phyloP scores from a whole-genome alignment of 1,284 basidiomycete genomes.

The Ganoderma multipileum region DNA sequence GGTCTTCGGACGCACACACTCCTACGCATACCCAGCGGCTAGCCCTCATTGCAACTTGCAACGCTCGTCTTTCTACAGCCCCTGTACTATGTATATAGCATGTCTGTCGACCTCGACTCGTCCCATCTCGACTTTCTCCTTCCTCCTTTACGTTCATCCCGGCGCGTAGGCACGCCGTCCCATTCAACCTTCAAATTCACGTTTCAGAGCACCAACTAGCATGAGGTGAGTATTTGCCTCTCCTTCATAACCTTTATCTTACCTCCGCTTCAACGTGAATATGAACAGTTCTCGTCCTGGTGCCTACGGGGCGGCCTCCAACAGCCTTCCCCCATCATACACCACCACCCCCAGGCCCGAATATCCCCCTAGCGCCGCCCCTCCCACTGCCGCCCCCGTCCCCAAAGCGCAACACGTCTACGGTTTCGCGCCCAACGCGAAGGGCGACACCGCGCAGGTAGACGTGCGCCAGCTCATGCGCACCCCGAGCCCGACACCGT shows the following conservation, averaged over 20 bases:
- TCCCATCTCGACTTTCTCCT: not conserved
- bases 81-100: not conserved
- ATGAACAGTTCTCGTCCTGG: not conserved
- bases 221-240: not conserved
- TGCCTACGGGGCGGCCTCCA: not conserved
- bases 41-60: too few relatives aligned
- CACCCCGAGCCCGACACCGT: slow-evolving; percentile 50
- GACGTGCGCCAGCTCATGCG: slow-evolving; percentile 34
- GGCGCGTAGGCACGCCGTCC: not conserved
- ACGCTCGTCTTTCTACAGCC: not conserved
- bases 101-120: not conserved
- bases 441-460: not conserved
- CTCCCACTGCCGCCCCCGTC: not conserved
- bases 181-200: not conserved
- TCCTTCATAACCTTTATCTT: too few relatives aligned
- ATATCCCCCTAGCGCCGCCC: not conserved
- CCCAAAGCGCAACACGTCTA: not conserved
- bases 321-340: not conserved
- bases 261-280: not conserved
- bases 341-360: not conserved
- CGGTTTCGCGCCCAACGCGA: not conserved
- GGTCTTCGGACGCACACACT: not conserved
- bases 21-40: not conserved
- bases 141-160: not conserved
- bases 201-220: not conserved